These are phyloP conservation scores for Asterochloris sp. DNA, from an alignment of 139 green algal species.

Conservation along the genomic window DNA sequence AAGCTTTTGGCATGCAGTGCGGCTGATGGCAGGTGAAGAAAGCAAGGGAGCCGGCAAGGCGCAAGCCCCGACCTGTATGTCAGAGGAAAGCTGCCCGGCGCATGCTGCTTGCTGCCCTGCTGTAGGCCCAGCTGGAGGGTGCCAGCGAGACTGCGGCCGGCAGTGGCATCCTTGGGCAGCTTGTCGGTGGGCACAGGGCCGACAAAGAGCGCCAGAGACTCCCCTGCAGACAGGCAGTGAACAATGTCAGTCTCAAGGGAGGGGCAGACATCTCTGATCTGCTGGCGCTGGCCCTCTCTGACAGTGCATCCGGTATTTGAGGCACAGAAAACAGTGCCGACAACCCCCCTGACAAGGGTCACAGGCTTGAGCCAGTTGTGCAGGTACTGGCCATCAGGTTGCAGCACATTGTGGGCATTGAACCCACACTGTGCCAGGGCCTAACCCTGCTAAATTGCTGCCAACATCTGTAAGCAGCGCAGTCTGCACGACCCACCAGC, in stretches of 20 bases:
- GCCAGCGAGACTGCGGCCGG: constrained; percentile 54
- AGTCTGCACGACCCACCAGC: too few species aligned
- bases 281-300: constrained; percentile 31
- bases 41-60: neutral
- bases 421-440: too few species aligned
- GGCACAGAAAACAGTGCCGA: neutral
- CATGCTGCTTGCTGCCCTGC: constrained; percentile 15
- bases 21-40: neutral
- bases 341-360: neutral
- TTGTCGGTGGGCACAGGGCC: constrained; percentile 69
- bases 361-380: too few species aligned
- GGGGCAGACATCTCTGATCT: neutral
- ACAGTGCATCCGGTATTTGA: constrained; percentile 20
- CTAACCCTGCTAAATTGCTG: too few species aligned
- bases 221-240: constrained; percentile 18
- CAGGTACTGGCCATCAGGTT: too few species aligned
- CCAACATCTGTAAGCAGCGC: too few species aligned
- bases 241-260: neutral
- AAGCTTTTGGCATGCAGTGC: neutral
- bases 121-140: constrained; percentile 44
- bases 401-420: too few species aligned
- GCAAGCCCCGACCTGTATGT: neutral
- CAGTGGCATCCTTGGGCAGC: constrained; percentile 78
- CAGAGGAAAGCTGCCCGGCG: constrained; percentile 1
- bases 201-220: constrained; percentile 55